Base-by-base conservation (phyloP, 2,329 filamentous ascomycete species). In the Cadophora malorum region DNA sequence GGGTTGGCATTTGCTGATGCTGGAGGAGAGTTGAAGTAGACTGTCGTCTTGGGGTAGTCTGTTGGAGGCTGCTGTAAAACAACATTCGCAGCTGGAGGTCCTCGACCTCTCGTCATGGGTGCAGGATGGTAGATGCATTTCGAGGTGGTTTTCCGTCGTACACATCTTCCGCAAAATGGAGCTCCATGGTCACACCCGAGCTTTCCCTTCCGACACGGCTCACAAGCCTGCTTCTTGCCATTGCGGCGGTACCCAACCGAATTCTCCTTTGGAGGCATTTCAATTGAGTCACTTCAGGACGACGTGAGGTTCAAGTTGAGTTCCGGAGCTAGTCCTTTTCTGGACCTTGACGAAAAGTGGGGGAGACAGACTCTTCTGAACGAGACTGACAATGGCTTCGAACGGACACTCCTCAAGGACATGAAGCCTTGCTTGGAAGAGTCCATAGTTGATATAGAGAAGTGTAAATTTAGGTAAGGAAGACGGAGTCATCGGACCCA, bases 131-230 rank as follows among this genome's bases (percentile, higher is more conserved):
- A 76, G 12, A 75, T 67, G 53, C 74, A 76, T 65, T 66, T 71
- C 7, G 66, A 60, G 12, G 70, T 75, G 16, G 71, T 72, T 47
- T 73, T 72, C 47, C 74, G 65, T 62, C 73, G 69, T 7, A 73
- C 68, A 65, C 74, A 77, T 61, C 74, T 66, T 31, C 73, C 74
- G 62, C 75, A 77, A 60, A 67, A 67, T 3, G 75, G 76, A 14
- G 59, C 52, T 9, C 67, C 70, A 67, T 77, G 75, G 59, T 75
- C 74, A 64, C 75, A 77, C 6, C 72, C 74, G 16, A 77, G 33
- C 56, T 77, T 77, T 7, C 74, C 74, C 35, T 75, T 76, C 16
- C 74, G 63, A 67, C 76, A 77, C 14, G 74, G 75, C 62, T 77
- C 75, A 65, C 76, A 77, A 10, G 74, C 72, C 67, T 76, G 73